Evolutionary conservation across 257 asterid species (phyloP), one percentile per base, ranked within the genome.

Genomic region (Primulina tabacum): DNA sequence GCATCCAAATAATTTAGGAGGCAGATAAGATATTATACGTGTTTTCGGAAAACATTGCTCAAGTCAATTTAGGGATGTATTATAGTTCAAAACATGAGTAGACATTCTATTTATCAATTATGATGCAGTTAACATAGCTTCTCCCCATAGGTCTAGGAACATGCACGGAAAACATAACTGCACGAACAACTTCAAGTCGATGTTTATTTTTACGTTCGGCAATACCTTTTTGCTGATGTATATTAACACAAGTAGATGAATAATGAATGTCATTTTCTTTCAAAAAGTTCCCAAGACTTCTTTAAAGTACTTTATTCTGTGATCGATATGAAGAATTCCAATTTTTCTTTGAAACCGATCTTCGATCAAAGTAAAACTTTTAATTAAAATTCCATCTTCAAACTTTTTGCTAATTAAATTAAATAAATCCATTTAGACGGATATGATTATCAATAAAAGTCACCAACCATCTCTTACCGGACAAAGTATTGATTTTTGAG

Each of bases 31-130:
- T 33, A 4, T 4, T 0, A 33, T 33, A 33, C 7, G 6, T 33
- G 37, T 33, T 33, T 33, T 5, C 4, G 7, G 37, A 33, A 33
- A 33, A 6, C 5, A 33, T 33, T 33, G 37, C 37, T 33, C 7
- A 33, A 1, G 37, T 4, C 6, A 33, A 33, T 33, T 33, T 33
- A 33, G 7, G 37, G 37, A 1, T 6, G 7, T 33, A 33, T 28
- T 4, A 33, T 33, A 33, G 37, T 6, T 33, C 37, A 33, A 3
- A 20, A 28, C 17, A 7, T 20, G 9, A 60, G 64, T 24, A 7
- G 64, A 2, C 64, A 60, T 60, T 28, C 37, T 60, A 24, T 59
- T 28, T 60, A 60, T 60, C n/a, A 60, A 11, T 7, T 60, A 59
- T 9, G 34, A 9, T 2, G 35, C 35, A 59, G 35, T 59, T 24